A percentile compares a stretch with the other conserved stretches of the same genome.
Conservation (phyloP, 2,329 filamentous ascomycete species). For the Fusarium armeniacum region DNA sequence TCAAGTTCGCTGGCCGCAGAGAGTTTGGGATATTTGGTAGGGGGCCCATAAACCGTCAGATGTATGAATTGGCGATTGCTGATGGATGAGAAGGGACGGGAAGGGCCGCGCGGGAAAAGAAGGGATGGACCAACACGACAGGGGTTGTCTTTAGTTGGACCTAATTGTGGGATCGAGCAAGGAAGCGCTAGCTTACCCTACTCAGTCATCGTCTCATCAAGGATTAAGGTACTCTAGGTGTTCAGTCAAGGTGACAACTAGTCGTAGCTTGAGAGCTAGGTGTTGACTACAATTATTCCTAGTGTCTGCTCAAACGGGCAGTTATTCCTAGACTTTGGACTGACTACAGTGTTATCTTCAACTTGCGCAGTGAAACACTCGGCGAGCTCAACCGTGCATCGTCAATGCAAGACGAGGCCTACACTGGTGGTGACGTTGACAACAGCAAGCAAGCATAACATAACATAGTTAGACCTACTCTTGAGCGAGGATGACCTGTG, state of each 20-base stretch:
- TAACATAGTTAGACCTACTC: too few relatives aligned
- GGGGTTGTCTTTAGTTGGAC: constrained; percentile 27
- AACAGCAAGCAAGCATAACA: neutral
- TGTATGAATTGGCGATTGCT: constrained; percentile 11
- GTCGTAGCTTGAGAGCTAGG: neutral
- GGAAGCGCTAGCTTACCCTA: constrained; percentile 12
- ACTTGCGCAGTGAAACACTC: neutral
- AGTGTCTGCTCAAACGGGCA: neutral
- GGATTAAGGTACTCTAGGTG: constrained; percentile 1
- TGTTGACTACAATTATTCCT: neutral
- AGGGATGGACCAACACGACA: constrained; percentile 39
- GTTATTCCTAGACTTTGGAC: neutral
- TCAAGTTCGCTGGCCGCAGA: neutral
- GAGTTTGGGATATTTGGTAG: constrained; percentile 5
- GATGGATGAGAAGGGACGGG: constrained; percentile 37
- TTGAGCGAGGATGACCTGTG: neutral
- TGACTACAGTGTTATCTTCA: neutral
- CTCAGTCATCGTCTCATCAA: neutral
- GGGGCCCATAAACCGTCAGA: constrained; percentile 18
- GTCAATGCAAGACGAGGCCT: neutral
- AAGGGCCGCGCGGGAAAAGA: constrained; percentile 41
- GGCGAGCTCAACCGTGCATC: neutral
- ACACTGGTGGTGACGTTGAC: neutral
- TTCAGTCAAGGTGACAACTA: neutral
- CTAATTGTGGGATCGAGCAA: constrained; percentile 1